Conservation (phyloP, 2,329 filamentous ascomycete genomes). For the Hymenoscyphus linearis region DNA sequence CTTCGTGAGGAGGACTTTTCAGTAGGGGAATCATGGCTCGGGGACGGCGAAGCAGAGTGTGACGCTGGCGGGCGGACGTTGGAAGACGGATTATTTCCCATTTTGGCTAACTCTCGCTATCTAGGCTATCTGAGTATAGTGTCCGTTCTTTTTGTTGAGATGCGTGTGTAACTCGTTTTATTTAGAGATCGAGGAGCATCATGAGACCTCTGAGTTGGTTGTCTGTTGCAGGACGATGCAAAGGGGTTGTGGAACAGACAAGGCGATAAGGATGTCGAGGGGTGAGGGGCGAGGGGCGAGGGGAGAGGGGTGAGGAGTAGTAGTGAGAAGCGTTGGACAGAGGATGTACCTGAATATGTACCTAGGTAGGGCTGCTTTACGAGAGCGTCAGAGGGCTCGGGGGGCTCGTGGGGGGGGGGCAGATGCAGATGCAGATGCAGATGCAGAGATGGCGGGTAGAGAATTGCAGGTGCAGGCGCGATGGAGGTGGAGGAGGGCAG, state of each 20-base stretch:
- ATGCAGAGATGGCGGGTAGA: background rate
- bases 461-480: background rate
- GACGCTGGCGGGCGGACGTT: conserved; percentile 34
- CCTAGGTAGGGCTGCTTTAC: background rate
- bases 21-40: conserved; percentile 27
- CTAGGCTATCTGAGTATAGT: conserved; percentile 3
- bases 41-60: conserved; percentile 28
- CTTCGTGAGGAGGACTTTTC: conserved; percentile 24
- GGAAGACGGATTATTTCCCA: conserved; percentile 43
- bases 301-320: too few relatives aligned
- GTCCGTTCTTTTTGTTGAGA: background rate
- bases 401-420: background rate
- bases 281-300: too few relatives aligned
- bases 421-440: background rate
- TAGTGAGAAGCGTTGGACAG: background rate
- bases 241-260: conserved; percentile 5
- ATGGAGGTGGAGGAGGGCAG: background rate
- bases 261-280: background rate
- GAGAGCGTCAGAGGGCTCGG: too few relatives aligned
- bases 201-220: conserved; percentile 2
- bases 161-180: conserved; percentile 11
- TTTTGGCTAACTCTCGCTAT: conserved; percentile 25
- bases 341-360: background rate
- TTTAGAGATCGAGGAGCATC: conserved; percentile 2
- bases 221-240: background rate